Base-by-base conservation (phyloP, 306 rosid species). In the Amphicarpaea edgeworthii region DNA sequence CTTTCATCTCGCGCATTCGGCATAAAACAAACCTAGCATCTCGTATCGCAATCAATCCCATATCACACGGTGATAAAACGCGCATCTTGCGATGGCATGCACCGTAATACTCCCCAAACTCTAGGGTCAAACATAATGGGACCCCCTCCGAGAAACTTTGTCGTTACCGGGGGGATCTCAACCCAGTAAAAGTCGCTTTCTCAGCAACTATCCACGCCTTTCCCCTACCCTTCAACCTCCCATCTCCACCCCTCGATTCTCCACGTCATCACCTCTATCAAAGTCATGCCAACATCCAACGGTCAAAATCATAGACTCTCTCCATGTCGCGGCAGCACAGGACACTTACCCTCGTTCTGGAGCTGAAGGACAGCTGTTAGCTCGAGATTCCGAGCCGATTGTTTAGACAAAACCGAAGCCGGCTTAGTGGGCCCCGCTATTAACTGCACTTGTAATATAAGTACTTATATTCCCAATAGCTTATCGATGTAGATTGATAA, bases 361-460 rank as follows among this genome's bases (percentile, higher is more conserved):
- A 82, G 91, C 94, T 78, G 78, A 86, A 72, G 60, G 73, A 86
- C 93, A 86, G 91, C 89, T 91, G 88, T 87, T 81, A 88, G 91
- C 93, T 87, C 69, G 71, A 85, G 88, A 90, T 94, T 88, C 96
- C 96, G 83, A 86, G 97, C 97, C 96, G 96, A 85, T 86, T 85
- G 66, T 76, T 82, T 86, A 77, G 86, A 77, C 86, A 84, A 85
- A 81, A 72, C 37, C 61, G 80, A 77, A 90, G 96, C 96, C 97
- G 96, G 97, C 97, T 88, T 51, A 73, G 90, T 70, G 84, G 96
- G 87, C 53, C 96, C 94, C 77, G 1, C 2, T 0, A 8, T 19
- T 38, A 26, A 61, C 68, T 83, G 82, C 3, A 62, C 81, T 76
- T 79, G 68, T 84, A 12, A 5, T 6, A 79, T 61, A 77, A 46